Percentiles rank a stretch among this genome's conserved stretches.
Evolutionary conservation across 1,139 yeast species (phyloP).

Genomic region (Geotrichum reessii): DNA sequence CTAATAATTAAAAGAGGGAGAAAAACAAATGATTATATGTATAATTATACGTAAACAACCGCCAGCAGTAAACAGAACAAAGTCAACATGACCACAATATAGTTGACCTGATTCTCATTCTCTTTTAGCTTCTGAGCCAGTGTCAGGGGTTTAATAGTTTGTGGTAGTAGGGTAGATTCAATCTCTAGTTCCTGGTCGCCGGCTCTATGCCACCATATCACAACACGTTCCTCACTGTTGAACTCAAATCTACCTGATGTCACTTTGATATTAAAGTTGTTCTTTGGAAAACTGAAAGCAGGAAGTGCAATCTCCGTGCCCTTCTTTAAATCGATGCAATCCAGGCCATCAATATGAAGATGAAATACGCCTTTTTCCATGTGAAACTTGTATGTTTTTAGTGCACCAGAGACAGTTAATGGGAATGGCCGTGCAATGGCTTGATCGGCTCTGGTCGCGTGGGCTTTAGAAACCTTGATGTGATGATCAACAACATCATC

Average conservation of each 20-base stretch:
- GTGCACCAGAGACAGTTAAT: conserved; percentile 51
- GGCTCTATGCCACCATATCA: conserved; percentile 64
- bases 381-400: conserved; percentile 51
- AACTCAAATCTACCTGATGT: conserved; percentile 53
- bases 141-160: neutral
- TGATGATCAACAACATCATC: neutral
- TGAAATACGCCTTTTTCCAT: conserved; percentile 44
- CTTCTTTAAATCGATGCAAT: conserved; percentile 17
- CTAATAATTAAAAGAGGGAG: neutral
- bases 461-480: conserved; percentile 27
- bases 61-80: neutral
- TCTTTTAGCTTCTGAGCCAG: neutral
- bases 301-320: conserved; percentile 65
- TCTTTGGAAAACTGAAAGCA: conserved; percentile 53
- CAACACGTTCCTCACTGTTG: conserved; percentile 47
- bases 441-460: conserved; percentile 63
- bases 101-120: neutral
- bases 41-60: neutral
- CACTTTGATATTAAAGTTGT: conserved; percentile 39
- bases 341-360: conserved; percentile 39
- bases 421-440: conserved; percentile 74
- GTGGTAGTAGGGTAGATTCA: conserved; percentile 1
- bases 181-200: conserved; percentile 36
- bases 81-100: neutral
- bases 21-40: no score